Conservation (phyloP, 768 basidiomycete species). For the Hemileccinum impolitum region DNA sequence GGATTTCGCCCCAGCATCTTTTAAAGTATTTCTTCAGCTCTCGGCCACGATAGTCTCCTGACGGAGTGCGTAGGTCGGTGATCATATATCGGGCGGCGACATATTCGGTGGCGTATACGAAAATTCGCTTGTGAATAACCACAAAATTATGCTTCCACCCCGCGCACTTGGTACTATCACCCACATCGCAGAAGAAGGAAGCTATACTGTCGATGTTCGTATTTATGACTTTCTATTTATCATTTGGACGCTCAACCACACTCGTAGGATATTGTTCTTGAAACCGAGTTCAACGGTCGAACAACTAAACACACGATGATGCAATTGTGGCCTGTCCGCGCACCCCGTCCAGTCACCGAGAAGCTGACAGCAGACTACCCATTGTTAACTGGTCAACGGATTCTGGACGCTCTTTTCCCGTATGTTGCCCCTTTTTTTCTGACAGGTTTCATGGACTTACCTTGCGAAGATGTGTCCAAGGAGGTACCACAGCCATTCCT, state of each 20-base stretch:
- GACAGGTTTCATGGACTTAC: background rate
- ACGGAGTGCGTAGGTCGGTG: slow-evolving; percentile 63
- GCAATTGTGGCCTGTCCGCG: slow-evolving; percentile 99
- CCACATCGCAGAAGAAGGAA: slow-evolving; percentile 89
- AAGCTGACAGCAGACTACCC: slow-evolving; percentile 93
- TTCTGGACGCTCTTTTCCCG: slow-evolving; percentile 96
- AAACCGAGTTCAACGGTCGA: slow-evolving; percentile 97
- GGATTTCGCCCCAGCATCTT: slow-evolving; percentile 88
- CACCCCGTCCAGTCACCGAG: slow-evolving; percentile 92
- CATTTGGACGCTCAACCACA: background rate
- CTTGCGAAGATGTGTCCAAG: slow-evolving; percentile 78
- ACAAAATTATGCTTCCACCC: slow-evolving; percentile 96
- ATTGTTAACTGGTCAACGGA: slow-evolving; percentile 92
- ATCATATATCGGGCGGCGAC: slow-evolving; percentile 96
- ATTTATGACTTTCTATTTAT: background rate
- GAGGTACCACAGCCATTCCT: slow-evolving; percentile 95
- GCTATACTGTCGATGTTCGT: slow-evolving; percentile 85
- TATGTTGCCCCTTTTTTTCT: slow-evolving; percentile 41
- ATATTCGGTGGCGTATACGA: slow-evolving; percentile 95
- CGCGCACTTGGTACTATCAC: slow-evolving; percentile 95
- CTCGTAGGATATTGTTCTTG: slow-evolving; percentile 83
- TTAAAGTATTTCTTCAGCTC: slow-evolving; percentile 50
- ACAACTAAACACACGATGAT: slow-evolving; percentile 91
- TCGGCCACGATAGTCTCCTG: slow-evolving; percentile 6
- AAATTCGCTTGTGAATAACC: slow-evolving; percentile 93